Conservation (phyloP, 768 basidiomycete species). For the Chalciporus piperatus region DNA sequence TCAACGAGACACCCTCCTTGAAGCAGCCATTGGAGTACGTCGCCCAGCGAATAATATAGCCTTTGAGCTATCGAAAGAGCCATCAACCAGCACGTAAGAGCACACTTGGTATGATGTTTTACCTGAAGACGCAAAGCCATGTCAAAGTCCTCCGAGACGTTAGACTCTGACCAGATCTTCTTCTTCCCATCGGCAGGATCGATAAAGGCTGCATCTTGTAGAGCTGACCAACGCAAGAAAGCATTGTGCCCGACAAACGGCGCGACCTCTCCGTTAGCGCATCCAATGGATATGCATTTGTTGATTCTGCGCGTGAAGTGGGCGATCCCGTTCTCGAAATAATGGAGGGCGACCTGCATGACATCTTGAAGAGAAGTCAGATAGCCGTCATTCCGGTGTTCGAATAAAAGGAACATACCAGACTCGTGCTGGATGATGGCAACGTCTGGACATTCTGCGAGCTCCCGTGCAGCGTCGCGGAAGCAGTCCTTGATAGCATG, state of each 20-base stretch:
- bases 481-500: constrained; percentile 66
- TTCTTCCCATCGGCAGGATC: constrained; percentile 54
- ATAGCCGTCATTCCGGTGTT: constrained; percentile 22
- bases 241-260: constrained; percentile 89
- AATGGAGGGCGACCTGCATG: constrained; percentile 86
- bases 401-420: constrained; percentile 30
- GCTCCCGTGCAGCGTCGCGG: constrained; percentile 84
- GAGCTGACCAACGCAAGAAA: constrained; percentile 84
- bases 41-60: constrained; percentile 52
- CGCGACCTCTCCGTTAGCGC: constrained; percentile 71
- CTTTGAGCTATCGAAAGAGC: constrained; percentile 27
- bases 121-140: constrained; percentile 58
- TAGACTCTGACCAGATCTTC: constrained; percentile 69
- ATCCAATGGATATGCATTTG: constrained; percentile 74
- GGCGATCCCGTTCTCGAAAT: constrained; percentile 91
- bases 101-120: background rate
- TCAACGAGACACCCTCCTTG: constrained; percentile 90
- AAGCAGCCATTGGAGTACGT: constrained; percentile 85
- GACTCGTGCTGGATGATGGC: constrained; percentile 93
- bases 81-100: constrained; percentile 59
- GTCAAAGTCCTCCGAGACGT: constrained; percentile 71
- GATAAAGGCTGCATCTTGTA: constrained; percentile 82
- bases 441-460: constrained; percentile 78
- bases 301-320: constrained; percentile 92
- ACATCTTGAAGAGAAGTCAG: constrained; percentile 50